A percentile compares a stretch with the other conserved stretches of the same genome.
Conservation (phyloP, 371 early-diverging fungal species). For the Actinomucor elegans region DNA sequence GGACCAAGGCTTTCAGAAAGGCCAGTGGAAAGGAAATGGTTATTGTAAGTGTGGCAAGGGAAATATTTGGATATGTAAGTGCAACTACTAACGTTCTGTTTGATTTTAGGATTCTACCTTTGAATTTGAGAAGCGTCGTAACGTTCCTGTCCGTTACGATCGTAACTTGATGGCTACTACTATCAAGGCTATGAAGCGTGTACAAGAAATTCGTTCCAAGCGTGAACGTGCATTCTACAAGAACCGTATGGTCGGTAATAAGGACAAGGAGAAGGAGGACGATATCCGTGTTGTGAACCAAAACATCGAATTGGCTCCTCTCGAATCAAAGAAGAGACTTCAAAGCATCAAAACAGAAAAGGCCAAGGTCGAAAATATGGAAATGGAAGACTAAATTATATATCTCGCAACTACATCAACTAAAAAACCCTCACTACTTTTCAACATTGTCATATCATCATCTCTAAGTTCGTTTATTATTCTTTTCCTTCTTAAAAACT, state of each 20-base stretch:
- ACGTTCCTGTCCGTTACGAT: conserved; percentile 96
- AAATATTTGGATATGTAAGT: not conserved
- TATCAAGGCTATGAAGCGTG: conserved; percentile 95
- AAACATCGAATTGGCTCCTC: conserved; percentile 82
- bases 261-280: conserved; percentile 73
- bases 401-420: not conserved
- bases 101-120: conserved; percentile 83
- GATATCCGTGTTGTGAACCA: conserved; percentile 78
- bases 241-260: conserved; percentile 84
- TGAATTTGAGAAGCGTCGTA: conserved; percentile 97
- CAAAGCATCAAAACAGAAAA: conserved; percentile 61
- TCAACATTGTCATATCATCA: too few species aligned
- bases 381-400: conserved; percentile 54
- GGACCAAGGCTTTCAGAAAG: conserved; percentile 99
- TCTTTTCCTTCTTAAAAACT: too few species aligned
- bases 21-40: conserved; percentile 98
- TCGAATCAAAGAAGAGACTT: conserved; percentile 60
- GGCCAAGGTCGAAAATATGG: conserved; percentile 56
- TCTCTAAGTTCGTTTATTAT: too few species aligned
- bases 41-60: conserved; percentile 61
- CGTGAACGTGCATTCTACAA: conserved; percentile 90
- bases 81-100: not conserved
- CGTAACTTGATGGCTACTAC: conserved; percentile 94
- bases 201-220: conserved; percentile 90
- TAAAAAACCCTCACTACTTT: not conserved